Evolutionary conservation across 2,329 filamentous ascomycete genomes (phyloP).

Genomic region (Xylaria sp.): DNA sequence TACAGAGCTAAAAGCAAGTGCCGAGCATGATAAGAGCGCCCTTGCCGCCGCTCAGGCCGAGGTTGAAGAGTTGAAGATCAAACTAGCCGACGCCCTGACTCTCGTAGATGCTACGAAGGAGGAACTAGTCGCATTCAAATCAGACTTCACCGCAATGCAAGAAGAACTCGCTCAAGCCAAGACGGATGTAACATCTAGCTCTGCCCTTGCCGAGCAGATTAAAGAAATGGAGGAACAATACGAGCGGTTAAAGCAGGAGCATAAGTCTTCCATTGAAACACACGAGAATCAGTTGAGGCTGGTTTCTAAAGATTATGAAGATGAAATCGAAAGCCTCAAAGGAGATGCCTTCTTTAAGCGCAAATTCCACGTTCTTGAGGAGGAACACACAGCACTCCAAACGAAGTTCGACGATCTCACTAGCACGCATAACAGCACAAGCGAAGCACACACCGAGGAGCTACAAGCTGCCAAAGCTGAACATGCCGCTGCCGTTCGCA

Average conservation of each 20-base stretch:
- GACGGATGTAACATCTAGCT: constrained; percentile 55
- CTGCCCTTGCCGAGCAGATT: constrained; percentile 43
- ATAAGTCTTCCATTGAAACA: constrained; percentile 55
- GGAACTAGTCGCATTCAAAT: constrained; percentile 59
- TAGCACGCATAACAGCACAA: constrained; percentile 39
- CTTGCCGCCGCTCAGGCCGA: constrained; percentile 58
- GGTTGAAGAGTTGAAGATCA: constrained; percentile 53
- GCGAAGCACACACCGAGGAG: constrained; percentile 48
- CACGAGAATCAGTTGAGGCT: constrained; percentile 68
- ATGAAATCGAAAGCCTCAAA: constrained; percentile 71
- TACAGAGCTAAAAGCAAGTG: constrained; percentile 59
- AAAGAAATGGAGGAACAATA: constrained; percentile 49
- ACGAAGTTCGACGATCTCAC: constrained; percentile 45
- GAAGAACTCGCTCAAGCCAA: constrained; percentile 58
- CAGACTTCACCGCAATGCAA: constrained; percentile 60
- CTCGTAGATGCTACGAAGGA: constrained; percentile 52
- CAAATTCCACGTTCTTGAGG: constrained; percentile 69
- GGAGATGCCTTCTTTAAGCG: constrained; percentile 72
- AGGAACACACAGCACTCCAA: constrained; percentile 62
- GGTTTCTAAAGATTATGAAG: constrained; percentile 69
- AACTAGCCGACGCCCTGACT: constrained; percentile 46
- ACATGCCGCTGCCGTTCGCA: constrained; percentile 53
- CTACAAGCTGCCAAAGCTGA: constrained; percentile 40
- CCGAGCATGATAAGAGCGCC: constrained; percentile 61
- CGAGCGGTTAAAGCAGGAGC: constrained; percentile 61